Conservation (phyloP, 2,329 filamentous ascomycete species). For the Nothopassalora personata region DNA sequence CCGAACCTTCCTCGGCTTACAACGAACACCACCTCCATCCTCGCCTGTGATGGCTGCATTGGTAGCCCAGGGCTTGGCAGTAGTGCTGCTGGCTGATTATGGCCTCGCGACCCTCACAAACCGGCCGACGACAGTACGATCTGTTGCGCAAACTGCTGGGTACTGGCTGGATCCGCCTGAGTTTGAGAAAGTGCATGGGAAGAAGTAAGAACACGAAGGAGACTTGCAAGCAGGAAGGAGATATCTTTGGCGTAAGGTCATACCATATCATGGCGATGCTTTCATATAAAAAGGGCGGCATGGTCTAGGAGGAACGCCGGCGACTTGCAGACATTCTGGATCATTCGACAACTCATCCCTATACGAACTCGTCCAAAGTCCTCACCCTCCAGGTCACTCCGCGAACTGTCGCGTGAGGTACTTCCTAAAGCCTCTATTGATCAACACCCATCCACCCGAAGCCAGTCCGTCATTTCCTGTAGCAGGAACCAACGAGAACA, state of each 20-base stretch:
- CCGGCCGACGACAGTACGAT: conserved; percentile 22
- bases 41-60: conserved; percentile 30
- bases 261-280: too few species aligned
- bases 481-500: conserved; percentile 28
- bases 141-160: conserved; percentile 27
- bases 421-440: conserved; percentile 29
- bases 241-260: too few species aligned
- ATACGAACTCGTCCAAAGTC: neutral
- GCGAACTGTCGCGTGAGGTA: conserved; percentile 33
- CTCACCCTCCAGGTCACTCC: conserved; percentile 18
- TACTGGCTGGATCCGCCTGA: conserved; percentile 23
- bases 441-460: conserved; percentile 22
- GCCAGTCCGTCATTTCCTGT: conserved; percentile 6
- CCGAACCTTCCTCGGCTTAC: conserved; percentile 29
- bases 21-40: conserved; percentile 27
- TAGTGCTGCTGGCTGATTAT: conserved; percentile 30
- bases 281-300: too few species aligned
- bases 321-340: too few species aligned
- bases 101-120: conserved; percentile 22
- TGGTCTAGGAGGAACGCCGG: too few species aligned
- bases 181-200: conserved; percentile 19
- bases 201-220: neutral
- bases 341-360: neutral
- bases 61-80: conserved; percentile 30
- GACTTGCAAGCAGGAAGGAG: too few species aligned